A percentile compares a stretch with the other conserved stretches of the same genome.
Conservation (phyloP, 257 asterid species). For the Marsdenia floribunda region DNA sequence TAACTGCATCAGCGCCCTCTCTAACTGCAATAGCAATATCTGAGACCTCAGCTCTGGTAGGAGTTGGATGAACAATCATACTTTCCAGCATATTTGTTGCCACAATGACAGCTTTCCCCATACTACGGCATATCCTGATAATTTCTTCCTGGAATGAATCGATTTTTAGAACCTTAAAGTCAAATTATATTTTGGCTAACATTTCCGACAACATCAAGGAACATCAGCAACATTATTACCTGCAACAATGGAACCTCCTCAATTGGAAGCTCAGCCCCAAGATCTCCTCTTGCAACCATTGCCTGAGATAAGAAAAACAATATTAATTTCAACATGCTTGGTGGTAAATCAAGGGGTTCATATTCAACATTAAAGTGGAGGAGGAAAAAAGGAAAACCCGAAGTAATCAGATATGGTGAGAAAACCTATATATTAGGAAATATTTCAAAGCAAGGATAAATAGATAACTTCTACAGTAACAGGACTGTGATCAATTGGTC, state of each 20-base stretch:
- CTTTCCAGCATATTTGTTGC: slow-evolving; percentile 99
- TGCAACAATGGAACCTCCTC: slow-evolving; percentile 98
- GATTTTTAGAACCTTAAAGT: slow-evolving; percentile 5
- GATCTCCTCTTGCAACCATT: slow-evolving; percentile 99
- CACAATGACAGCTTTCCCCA: slow-evolving; percentile 98
- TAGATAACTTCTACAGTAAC: not conserved
- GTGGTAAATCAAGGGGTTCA: not conserved
- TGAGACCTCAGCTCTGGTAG: slow-evolving; percentile 97
- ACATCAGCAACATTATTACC: slow-evolving; percentile 32
- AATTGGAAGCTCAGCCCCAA: slow-evolving; percentile 92
- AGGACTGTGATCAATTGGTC: not conserved
- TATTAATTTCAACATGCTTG: slow-evolving; percentile 12
- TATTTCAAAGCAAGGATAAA: not conserved
- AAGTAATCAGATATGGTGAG: not conserved
- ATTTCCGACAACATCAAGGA: not conserved
- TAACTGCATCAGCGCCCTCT: slow-evolving; percentile 98
- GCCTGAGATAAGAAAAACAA: slow-evolving; percentile 45
- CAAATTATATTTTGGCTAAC: not conserved
- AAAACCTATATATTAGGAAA: not conserved
- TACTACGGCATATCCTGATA: slow-evolving; percentile 84
- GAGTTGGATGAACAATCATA: slow-evolving; percentile 97
- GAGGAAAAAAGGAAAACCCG: not conserved
- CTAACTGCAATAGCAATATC: slow-evolving; percentile 93
- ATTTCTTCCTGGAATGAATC: slow-evolving; percentile 71
- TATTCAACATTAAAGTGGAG: not conserved